Evolutionary conservation across 345 rosid genomes (phyloP), one percentile per base, ranked within the genome.

Genomic region (Arabis alpina): DNA sequence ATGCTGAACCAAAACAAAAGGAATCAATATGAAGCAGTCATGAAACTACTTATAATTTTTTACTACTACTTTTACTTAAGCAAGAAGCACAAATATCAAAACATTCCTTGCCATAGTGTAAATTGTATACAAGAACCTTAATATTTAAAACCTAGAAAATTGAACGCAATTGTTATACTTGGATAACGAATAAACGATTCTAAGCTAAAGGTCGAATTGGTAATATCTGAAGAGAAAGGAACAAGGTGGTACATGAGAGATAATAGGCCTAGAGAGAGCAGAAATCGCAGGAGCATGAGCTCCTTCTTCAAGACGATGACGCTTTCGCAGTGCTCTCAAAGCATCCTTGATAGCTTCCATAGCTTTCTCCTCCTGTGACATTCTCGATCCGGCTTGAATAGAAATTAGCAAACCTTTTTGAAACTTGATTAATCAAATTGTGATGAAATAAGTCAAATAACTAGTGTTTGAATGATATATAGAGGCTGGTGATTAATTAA

Each of bases 191-290:
- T 6, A 49, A 14, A 32, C 11, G 41, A 59, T 59, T 39, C 24
- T 23, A 37, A 39, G 34, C 32, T 5, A 58, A 39, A 59, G 32
- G 5, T 53, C 13, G 28, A 71, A 70, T 1, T 12, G 57, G 12
- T 13, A 25, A 73, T 11, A 52, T 66, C 51, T 30, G 14, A 19
- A 19, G 27, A 70, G 30, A 45, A 37, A 40, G 30, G 42, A 37
- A 91, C n/a, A n/a, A n/a, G n/a, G n/a, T n/a, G n/a, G n/a, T n/a
- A n/a, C 96, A 89, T 94, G 98, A 72, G 86, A 82, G 25, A 91
- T 80, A 42, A 91, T 64, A n/a, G 99, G 99, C 51, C 66, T 72
- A 41, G 96, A 83, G 76, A 94, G 93, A 68, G 99, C 99, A 27
- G 76, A 79, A 61, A 69, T 68, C 15, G 96, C 95, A 12, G 99